A percentile compares a stretch with the other conserved stretches of the same genome.
These are phyloP conservation scores for Leucaena leucocephala DNA, from an alignment of 306 rosid genomes.

Conservation along the genomic window DNA sequence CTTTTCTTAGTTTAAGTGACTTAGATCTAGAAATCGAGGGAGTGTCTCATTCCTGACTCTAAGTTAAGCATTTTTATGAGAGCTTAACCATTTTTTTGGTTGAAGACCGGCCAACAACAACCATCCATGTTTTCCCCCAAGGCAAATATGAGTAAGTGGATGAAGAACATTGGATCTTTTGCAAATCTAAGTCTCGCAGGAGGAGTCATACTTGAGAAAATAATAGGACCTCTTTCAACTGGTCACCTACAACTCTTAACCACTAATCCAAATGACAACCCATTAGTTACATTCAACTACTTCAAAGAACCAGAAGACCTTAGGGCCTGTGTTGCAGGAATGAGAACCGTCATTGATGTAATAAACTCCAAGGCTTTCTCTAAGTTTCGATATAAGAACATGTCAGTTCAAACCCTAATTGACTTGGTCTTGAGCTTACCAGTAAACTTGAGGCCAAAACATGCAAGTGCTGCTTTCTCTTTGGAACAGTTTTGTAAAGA, in stretches of 20 bases:
- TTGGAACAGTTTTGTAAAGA: not conserved
- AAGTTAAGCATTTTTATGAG: not conserved
- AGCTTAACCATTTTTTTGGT: not conserved
- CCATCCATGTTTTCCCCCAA: not conserved
- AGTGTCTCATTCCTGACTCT: too few relatives aligned
- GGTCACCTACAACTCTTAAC: not conserved
- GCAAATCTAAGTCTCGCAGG: slow-evolving; percentile 47
- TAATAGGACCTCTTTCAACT: not conserved
- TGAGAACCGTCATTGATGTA: not conserved
- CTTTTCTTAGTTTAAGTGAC: too few relatives aligned
- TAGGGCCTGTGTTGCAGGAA: not conserved
- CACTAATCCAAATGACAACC: not conserved
- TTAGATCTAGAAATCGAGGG: too few relatives aligned
- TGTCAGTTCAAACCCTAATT: not conserved
- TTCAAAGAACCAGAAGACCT: not conserved
- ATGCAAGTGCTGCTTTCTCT: not conserved
- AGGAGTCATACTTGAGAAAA: slow-evolving; percentile 27
- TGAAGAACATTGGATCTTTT: slow-evolving; percentile 14
- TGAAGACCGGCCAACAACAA: not conserved
- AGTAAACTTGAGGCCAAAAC: not conserved
- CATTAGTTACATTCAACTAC: not conserved
- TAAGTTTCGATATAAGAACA: not conserved
- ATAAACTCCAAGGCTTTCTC: not conserved
- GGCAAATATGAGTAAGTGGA: not conserved
- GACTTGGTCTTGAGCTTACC: not conserved